phyloP scores from a whole-genome alignment of 1,284 basidiomycete species.

The Cutaneotrichosporon dermatis region DNA sequence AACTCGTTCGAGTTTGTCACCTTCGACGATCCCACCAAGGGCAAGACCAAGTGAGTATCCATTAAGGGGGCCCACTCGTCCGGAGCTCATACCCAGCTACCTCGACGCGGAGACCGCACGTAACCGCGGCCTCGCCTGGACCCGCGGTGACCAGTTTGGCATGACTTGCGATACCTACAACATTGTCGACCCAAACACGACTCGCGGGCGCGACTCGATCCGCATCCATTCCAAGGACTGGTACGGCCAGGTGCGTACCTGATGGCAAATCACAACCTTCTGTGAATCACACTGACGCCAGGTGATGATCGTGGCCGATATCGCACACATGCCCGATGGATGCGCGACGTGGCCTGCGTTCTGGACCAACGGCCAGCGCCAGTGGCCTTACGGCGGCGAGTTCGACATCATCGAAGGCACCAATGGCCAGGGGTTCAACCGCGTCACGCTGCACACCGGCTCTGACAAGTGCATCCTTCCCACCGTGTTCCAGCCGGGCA shows the following conservation, averaged over 20 bases:
- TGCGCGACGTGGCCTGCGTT: slow-evolving; percentile 60
- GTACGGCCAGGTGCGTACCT: slow-evolving; percentile 37
- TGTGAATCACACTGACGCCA: not conserved
- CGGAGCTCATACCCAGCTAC: not conserved
- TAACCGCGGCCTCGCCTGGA: slow-evolving; percentile 7
- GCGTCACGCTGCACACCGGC: slow-evolving; percentile 11
- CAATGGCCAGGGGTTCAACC: slow-evolving; percentile 43
- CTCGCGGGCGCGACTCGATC: slow-evolving; percentile 40
- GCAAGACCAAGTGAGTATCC: slow-evolving; percentile 11
- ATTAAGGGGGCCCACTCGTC: no score
- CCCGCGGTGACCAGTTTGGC: slow-evolving; percentile 7
- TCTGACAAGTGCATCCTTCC: slow-evolving; percentile 51
- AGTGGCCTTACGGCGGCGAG: slow-evolving; percentile 72
- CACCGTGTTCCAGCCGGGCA: slow-evolving; percentile 55
- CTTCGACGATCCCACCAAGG: slow-evolving; percentile 8
- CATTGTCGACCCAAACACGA: slow-evolving; percentile 13
- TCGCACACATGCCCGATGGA: slow-evolving; percentile 46
- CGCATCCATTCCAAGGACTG: slow-evolving; percentile 39
- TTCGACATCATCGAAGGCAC: slow-evolving; percentile 73
- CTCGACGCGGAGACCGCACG: not conserved
- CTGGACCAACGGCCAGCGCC: slow-evolving; percentile 57
- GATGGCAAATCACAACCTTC: no score
- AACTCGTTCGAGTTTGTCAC: slow-evolving; percentile 6
- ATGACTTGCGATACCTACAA: slow-evolving; percentile 35
- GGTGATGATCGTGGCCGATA: slow-evolving; percentile 32